Base-by-base conservation (phyloP, 345 rosid genomes). In the Melaleuca alternifolia region DNA sequence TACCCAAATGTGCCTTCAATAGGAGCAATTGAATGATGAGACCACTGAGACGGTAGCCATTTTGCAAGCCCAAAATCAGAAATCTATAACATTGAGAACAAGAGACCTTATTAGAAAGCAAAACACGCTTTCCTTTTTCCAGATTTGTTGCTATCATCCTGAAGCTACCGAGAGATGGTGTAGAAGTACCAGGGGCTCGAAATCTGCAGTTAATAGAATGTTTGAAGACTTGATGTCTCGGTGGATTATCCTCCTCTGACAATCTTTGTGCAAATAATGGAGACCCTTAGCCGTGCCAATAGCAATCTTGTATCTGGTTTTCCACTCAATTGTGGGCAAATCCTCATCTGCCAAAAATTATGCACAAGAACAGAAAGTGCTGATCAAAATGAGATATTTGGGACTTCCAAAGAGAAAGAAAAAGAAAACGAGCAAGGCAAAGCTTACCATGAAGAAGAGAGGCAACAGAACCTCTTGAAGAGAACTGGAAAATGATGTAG, bases 1-100 rank as follows among this genome's bases (percentile, higher is more conserved):
- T 88, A 88, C 99, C 99, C 99, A 89, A 97, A 97, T 88, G 98
- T 97, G 85, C 99, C 99, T 94, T 97, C 99, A 84, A 97, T 97
- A 30, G 99, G 99, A 86, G 94, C 98, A 87, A 96, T 96, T 54
- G 99, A 97, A 91, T 97, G 99, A 89, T 97, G 99, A 91, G 96
- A 91, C 99, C 99, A 97, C 87, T 96, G 97, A 83, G 99, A 94
- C 84, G 99, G 99, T 87, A 97, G 94, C 99, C 99, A 97, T 89
- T 97, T 97, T 86, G 99, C 99, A 75, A 96, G 91, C 16, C 99
- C 99, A 88, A 97, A 97, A 92, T 97, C 98, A 81, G 99, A 96
- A 84, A 97, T 97, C 99, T 96, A 26, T 41, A 48, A 85, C 54
- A 61, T 53, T 11, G 46, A 51, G n/a, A 37, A 53, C 61, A 52